Evolutionary conservation across 140 eudicot genomes (phyloP).

Genomic region (Oenanthe javanica): DNA sequence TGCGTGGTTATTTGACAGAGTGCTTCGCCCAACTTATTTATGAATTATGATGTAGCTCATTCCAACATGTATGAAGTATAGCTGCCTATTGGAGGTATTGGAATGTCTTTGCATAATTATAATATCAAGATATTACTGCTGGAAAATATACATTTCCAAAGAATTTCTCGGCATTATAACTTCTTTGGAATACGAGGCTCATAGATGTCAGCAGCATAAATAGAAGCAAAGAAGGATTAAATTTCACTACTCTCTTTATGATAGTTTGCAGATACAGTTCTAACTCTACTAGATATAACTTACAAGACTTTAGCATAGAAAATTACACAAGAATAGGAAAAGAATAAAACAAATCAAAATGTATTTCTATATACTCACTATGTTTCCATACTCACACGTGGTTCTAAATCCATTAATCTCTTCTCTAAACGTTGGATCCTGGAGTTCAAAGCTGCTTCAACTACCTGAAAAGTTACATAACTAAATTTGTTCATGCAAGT

Average conservation of each 20-base stretch:
- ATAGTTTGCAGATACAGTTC: not conserved
- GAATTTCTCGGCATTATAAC: not conserved
- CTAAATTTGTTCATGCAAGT: conserved; percentile 11
- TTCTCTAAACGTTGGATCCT: conserved; percentile 81
- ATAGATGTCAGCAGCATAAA: not conserved
- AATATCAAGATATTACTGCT: not conserved
- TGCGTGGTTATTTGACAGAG: not conserved
- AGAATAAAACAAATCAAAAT: not conserved
- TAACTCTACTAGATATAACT: conserved; percentile 12
- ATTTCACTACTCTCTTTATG: conserved; percentile 7
- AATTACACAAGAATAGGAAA: not conserved
- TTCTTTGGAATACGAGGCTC: not conserved
- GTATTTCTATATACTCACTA: conserved; percentile 27
- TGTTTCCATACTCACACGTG: conserved; percentile 81
- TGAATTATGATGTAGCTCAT: not conserved
- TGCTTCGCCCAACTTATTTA: not conserved
- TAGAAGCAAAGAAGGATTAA: not conserved
- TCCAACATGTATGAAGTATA: not conserved
- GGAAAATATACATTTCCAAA: not conserved
- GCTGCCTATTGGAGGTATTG: not conserved
- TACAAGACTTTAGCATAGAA: not conserved
- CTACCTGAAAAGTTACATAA: conserved; percentile 45
- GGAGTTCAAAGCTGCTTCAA: conserved; percentile 95
- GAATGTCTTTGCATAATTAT: not conserved
- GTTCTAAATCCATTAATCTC: conserved; percentile 87